Base-by-base conservation (phyloP, 257 asterid genomes). In the Penstemon barbatus region DNA sequence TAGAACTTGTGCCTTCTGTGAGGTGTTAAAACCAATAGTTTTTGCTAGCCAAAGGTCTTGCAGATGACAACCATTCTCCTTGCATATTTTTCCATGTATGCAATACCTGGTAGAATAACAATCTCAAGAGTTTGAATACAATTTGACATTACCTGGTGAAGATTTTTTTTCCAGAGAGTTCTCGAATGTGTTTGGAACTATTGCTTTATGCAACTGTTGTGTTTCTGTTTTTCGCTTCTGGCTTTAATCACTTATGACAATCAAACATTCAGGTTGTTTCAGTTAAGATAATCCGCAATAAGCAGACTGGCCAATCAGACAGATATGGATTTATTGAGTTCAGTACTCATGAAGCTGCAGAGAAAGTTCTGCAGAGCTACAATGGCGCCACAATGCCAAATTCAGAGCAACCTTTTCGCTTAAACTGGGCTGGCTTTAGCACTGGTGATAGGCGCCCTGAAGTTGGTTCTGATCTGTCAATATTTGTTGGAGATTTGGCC, bases 401-500 rank as follows among this genome's bases (percentile, higher is more conserved):
- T 73, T 65, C 90, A 8, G 97, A 91, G 41, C 96, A 89, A 55
- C 80, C 83, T 6, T 91, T 91, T 71, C 91, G 95, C 78, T 77
- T 91, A 61, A 91, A 91, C 75, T 91, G 97, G 97, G 95, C 97
- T 46, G 80, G 82, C 70, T 89, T 89, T 65, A 87, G 96, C 77
- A 58, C 82, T 61, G 93, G 95, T 44, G 96, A 85, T 71, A 89
- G 77, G 75, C 95, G 96, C 3, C 81, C 83, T 8, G 97, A 91
- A 36, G 74, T 85, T 75, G 86, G 87, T 70, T 73, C 91, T 60
- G 96, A 91, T 71, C 74, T 85, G 53, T 89, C 96, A 7, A 81
- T 89, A 72, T 91, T 91, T 75, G 97, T 89, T 57, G 97, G 97
- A 60, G 97, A 91, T 76, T 80, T 91, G 76, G 88, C 97, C 51